Evolutionary conservation across 2,329 filamentous ascomycete genomes (phyloP).

Genomic region (Venturiaceae sp.): DNA sequence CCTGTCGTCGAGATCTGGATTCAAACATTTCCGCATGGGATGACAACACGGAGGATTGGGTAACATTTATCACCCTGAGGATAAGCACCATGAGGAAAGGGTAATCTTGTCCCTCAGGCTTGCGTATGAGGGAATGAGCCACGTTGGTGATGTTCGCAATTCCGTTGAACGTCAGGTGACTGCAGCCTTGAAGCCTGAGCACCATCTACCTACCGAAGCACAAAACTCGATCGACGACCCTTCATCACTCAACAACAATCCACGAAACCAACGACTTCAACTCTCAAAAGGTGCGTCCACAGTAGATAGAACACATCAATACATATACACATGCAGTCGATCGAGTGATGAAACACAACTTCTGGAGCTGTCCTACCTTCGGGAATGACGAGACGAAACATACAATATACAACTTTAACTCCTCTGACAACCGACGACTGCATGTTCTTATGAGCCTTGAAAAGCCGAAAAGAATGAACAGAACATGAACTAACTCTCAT

Average conservation of each 20-base stretch:
- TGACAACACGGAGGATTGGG: too few species aligned
- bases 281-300: not conserved
- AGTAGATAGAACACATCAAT: not conserved
- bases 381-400: conserved; percentile 46
- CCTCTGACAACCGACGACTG: not conserved
- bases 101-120: too few species aligned
- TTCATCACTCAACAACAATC: not conserved
- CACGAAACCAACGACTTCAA: not conserved
- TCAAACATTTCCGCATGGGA: too few species aligned
- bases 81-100: too few species aligned
- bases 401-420: conserved; percentile 12
- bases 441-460: not conserved
- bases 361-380: conserved; percentile 65
- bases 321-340: not conserved
- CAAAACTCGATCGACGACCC: not conserved
- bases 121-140: too few species aligned
- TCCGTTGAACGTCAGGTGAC: too few species aligned
- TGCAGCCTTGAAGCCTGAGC: too few species aligned
- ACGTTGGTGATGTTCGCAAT: too few species aligned
- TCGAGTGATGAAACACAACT: conserved; percentile 46
- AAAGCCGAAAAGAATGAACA: not conserved
- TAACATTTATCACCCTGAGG: too few species aligned
- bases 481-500: not conserved
- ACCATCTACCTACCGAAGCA: too few species aligned
- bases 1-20: too few species aligned